Evolutionary conservation across 495 filamentous ascomycete species (phyloP), one percentile per base, ranked within the genome.

Genomic region (Tuber brumale): DNA sequence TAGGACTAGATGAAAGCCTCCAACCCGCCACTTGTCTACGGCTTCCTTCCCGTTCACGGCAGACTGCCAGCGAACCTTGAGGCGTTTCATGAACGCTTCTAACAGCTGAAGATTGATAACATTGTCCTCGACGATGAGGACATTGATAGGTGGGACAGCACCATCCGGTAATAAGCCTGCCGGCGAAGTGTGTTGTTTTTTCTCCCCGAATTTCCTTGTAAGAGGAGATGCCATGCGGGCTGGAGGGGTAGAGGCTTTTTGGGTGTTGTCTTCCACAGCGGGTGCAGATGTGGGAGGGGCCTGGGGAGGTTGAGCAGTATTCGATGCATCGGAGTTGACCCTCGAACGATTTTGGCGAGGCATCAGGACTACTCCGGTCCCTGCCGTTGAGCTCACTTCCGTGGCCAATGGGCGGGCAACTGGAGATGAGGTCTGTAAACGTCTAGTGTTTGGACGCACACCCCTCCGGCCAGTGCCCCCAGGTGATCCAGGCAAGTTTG

Each of bases 101-200:
- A 99, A 85, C 8, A 99, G 89, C 71, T 92, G 90, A 71, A 98
- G 87, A 80, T 99, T 99, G 87, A 99, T 98, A 76, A 95, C 91
- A 83, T 99, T 99, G 85, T 99, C 95, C 85, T 99, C 95, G 46
- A 99, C 95, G 75, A 99, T 97, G 27, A 99, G 87, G 14, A 98
- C 94, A 80, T 97, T 98, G 84, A 99, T 99, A 35, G 95, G 95
- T 16, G 95, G 95, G 3, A 99, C 94, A 9, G 92, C 91, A 72
- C 90, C 90, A 80, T 92, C 92, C 19, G 95, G 89, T 70, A 93
- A 87, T 39, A 80, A 72, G 27, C 76, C 81, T n/a, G 90, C 91
- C 74, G 90, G 87, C 3, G 89, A 81, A 23, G 85, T 81, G 18
- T 86, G 86, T 57, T 87, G 83, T 51, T 90, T 88, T 66, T 83